phyloP scores from a whole-genome alignment of 495 filamentous ascomycete species.

The Daldinia vernicosa region DNA sequence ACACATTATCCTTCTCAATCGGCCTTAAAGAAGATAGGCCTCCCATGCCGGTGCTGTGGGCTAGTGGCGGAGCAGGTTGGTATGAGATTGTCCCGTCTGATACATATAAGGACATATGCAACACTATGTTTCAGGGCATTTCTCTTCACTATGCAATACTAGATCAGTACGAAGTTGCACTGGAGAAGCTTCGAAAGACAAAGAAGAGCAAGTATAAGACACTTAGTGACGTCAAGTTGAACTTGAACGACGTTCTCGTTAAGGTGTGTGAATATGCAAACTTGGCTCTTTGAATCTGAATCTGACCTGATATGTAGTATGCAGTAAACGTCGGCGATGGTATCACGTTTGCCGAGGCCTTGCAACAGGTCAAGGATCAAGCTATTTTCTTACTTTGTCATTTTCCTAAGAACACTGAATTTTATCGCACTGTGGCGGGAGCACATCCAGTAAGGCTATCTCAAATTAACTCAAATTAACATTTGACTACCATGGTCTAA shows the following conservation, averaged over 20 bases:
- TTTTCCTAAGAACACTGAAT: conserved; percentile 51
- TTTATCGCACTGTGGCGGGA: conserved; percentile 48
- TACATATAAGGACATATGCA: conserved; percentile 68
- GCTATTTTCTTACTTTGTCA: conserved; percentile 54
- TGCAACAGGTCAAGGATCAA: conserved; percentile 48
- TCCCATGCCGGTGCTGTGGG: conserved; percentile 73
- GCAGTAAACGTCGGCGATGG: conserved; percentile 55
- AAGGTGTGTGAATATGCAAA: conserved; percentile 47
- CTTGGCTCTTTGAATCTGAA: neutral
- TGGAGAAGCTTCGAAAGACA: conserved; percentile 42
- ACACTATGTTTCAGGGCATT: conserved; percentile 73
- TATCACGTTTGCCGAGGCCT: conserved; percentile 51
- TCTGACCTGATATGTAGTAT: conserved; percentile 46
- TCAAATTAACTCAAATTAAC: neutral
- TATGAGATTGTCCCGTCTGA: conserved; percentile 73
- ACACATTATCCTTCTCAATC: conserved; percentile 73
- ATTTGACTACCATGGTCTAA: neutral
- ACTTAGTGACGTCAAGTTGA: conserved; percentile 37
- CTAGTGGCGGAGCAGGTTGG: conserved; percentile 80
- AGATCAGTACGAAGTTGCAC: conserved; percentile 45
- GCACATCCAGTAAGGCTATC: conserved; percentile 47
- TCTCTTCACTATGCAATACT: conserved; percentile 72
- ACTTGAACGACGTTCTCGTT: conserved; percentile 50
- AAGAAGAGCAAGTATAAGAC: conserved; percentile 46
- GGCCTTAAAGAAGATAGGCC: conserved; percentile 65